These are phyloP conservation scores for Arthrocladium fulminans DNA, from an alignment of 2,329 filamentous ascomycete genomes.

Conservation along the genomic window DNA sequence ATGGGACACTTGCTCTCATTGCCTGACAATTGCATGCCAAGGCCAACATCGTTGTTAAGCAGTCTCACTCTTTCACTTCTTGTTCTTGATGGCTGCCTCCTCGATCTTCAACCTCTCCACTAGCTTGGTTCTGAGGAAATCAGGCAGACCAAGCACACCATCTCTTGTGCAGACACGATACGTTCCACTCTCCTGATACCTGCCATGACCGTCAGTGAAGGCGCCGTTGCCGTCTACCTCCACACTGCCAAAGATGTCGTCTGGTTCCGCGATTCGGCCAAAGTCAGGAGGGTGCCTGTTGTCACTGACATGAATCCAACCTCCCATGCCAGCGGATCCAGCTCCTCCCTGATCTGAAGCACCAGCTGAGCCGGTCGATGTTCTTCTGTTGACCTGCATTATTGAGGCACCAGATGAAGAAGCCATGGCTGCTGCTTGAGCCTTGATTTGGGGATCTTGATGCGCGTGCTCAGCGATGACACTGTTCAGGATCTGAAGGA, in stretches of 20 bases:
- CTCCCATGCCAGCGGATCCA: slow-evolving; percentile 48
- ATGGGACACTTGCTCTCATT: no score
- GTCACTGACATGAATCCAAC: slow-evolving; percentile 57
- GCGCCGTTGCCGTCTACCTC: slow-evolving; percentile 51
- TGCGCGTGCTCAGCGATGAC: slow-evolving; percentile 47
- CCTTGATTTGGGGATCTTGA: slow-evolving; percentile 48
- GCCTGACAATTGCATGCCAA: not conserved
- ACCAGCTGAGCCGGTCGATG: slow-evolving; percentile 44
- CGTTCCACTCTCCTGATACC: slow-evolving; percentile 53
- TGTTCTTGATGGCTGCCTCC: slow-evolving; percentile 22
- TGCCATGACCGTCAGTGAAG: slow-evolving; percentile 49
- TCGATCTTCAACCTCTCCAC: slow-evolving; percentile 36
- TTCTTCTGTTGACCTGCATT: slow-evolving; percentile 28
- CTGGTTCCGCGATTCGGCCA: slow-evolving; percentile 53
- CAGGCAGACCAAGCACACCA: slow-evolving; percentile 46
- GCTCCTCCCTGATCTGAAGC: slow-evolving; percentile 51
- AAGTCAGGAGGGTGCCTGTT: slow-evolving; percentile 52
- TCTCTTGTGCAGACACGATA: slow-evolving; percentile 53
- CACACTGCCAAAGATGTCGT: slow-evolving; percentile 58
- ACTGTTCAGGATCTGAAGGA: slow-evolving; percentile 48
- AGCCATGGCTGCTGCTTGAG: slow-evolving; percentile 52
- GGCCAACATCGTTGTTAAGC: not conserved
- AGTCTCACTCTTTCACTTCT: not conserved
- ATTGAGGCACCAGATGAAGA: slow-evolving; percentile 43
- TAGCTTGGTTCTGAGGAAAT: slow-evolving; percentile 42